Conservation (phyloP, 495 filamentous ascomycete species). For the Xylaria longipes region DNA sequence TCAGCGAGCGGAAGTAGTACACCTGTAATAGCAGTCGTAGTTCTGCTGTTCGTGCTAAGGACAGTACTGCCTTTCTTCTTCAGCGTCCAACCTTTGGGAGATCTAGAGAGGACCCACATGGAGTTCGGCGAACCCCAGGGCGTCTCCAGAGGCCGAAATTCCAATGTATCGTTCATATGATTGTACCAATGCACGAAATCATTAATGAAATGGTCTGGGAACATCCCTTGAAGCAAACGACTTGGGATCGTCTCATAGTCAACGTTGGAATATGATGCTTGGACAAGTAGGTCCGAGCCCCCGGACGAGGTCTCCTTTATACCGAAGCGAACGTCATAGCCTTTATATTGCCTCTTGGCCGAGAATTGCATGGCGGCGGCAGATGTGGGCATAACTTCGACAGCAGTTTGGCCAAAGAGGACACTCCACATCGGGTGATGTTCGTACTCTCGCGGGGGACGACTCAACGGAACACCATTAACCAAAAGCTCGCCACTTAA, state of each 20-base stretch:
- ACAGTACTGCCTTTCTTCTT: constrained; percentile 28
- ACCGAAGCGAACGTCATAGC: constrained; percentile 51
- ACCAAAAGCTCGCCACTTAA: constrained; percentile 63
- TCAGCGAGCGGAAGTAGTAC: constrained; percentile 6
- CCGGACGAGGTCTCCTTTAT: constrained; percentile 23
- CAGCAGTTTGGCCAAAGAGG: constrained; percentile 46
- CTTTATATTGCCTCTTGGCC: constrained; percentile 35
- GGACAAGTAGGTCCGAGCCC: constrained; percentile 17
- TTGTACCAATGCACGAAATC: constrained; percentile 65
- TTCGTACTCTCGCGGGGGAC: constrained; percentile 57
- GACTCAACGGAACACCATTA: constrained; percentile 57
- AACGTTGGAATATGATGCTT: not conserved
- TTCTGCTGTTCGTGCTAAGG: constrained; percentile 44
- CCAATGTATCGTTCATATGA: constrained; percentile 42
- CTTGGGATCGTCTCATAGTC: constrained; percentile 16
- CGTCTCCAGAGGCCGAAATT: constrained; percentile 54
- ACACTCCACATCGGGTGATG: constrained; percentile 39
- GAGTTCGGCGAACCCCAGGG: constrained; percentile 48
- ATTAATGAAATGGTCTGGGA: constrained; percentile 55
- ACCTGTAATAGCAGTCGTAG: constrained; percentile 37
- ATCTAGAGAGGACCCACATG: constrained; percentile 6
- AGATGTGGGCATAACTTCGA: constrained; percentile 56
- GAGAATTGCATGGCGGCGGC: constrained; percentile 55
- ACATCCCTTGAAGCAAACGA: constrained; percentile 41
- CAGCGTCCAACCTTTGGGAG: constrained; percentile 3